phyloP scores from a whole-genome alignment of 2,329 filamentous ascomycete genomes.

The Penicillium sp. region DNA sequence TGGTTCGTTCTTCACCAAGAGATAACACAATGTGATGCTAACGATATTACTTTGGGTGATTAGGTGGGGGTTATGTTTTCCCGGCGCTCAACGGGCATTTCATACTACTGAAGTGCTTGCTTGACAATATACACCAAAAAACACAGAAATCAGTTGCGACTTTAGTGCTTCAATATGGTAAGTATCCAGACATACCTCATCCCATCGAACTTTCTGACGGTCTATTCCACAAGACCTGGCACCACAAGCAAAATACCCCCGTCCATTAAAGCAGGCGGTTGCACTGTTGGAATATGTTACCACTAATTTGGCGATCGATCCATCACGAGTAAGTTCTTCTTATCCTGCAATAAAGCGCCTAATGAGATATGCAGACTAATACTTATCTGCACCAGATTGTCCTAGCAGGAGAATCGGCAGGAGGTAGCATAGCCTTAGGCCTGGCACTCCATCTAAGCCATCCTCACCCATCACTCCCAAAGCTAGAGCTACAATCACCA shows the following conservation, averaged over 20 bases:
- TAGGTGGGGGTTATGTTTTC: no score
- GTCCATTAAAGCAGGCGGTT: not conserved
- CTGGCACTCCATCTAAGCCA: not conserved
- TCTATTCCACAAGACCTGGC: not conserved
- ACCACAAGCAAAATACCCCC: not conserved
- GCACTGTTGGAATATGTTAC: not conserved
- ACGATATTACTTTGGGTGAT: no score
- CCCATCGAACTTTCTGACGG: not conserved
- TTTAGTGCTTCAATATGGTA: not conserved
- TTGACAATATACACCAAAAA: not conserved
- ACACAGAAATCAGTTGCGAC: not conserved
- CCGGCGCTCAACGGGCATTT: no score
- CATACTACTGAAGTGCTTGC: not conserved
- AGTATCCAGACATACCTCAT: not conserved
- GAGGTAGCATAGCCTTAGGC: not conserved
- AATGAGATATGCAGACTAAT: not conserved
- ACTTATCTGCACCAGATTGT: not conserved
- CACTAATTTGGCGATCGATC: not conserved
- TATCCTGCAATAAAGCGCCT: not conserved
- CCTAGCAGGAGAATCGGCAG: not conserved
- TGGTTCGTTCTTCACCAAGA: no score
- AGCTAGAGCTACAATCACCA: no score
- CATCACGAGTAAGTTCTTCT: not conserved
- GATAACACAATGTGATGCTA: no score
- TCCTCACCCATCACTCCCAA: no score